A percentile compares a stretch with the other conserved stretches of the same genome.
Evolutionary conservation across 352 stramenopile genomes (phyloP).

Genomic region (Sclerospora graminicola): DNA sequence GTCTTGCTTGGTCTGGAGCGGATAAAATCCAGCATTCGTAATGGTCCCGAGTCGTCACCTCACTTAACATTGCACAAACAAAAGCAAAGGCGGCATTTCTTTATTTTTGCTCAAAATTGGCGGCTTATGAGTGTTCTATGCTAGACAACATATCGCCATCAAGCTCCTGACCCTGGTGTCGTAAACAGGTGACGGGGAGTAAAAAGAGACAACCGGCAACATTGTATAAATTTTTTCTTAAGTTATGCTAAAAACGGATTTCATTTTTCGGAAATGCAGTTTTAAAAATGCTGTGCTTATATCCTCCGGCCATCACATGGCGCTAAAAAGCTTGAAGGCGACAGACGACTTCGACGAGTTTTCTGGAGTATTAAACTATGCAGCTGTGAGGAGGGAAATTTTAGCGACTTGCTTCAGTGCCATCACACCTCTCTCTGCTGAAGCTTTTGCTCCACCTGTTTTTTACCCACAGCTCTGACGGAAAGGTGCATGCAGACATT

Average conservation of each 20-base stretch:
- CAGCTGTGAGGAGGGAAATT: conserved; percentile 4
- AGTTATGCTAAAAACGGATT: no score
- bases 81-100: conserved; percentile 3
- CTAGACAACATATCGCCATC: no score
- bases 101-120: conserved; percentile 1
- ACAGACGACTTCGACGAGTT: neutral
- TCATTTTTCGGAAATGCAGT: no score
- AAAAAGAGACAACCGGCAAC: no score
- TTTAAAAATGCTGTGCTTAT: no score
- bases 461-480: conserved; percentile 8
- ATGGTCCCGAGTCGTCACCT: conserved; percentile 2
- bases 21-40: conserved; percentile 27
- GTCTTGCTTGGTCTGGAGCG: conserved; percentile 1
- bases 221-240: no score
- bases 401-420: conserved; percentile 2
- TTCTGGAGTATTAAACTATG: conserved; percentile 7
- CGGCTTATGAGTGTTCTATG: no score
- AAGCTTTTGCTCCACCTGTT: conserved; percentile 11
- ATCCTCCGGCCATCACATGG: no score
- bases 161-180: no score
- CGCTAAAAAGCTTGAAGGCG: no score
- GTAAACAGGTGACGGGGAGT: no score
- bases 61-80: no score
- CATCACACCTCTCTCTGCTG: conserved; percentile 9
- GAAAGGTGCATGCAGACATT: conserved; percentile 19